Conservation (phyloP, 805 yeast species). For the Wickerhamomyces rabaulensis region DNA sequence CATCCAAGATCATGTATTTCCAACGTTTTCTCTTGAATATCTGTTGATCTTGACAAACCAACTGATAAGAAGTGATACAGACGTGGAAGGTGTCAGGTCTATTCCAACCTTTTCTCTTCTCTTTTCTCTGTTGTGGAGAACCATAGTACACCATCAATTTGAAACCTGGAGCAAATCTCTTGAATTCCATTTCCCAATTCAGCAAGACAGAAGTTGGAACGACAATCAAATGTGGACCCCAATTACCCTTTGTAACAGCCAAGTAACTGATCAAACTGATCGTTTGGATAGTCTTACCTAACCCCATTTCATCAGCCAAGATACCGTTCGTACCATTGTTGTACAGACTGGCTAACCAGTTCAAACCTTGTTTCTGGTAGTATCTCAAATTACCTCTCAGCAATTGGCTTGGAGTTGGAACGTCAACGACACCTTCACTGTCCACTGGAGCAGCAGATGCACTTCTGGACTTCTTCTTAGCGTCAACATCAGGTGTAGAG, state of each 20-base stretch:
- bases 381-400: constrained; percentile 80
- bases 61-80: constrained; percentile 93
- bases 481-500: constrained; percentile 30
- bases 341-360: constrained; percentile 94
- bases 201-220: constrained; percentile 97
- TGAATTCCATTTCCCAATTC: constrained; percentile 99
- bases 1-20: constrained; percentile 96
- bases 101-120: constrained; percentile 96
- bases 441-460: constrained; percentile 17
- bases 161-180: constrained; percentile 96
- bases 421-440: constrained; percentile 51
- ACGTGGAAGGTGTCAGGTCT: constrained; percentile 94
- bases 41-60: constrained; percentile 96
- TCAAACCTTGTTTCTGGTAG: constrained; percentile 93
- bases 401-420: constrained; percentile 64
- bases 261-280: constrained; percentile 79
- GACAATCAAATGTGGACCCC: constrained; percentile 98
- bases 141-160: constrained; percentile 95
- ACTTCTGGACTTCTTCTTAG: constrained; percentile 9
- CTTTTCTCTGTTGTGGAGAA: constrained; percentile 92
- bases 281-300: constrained; percentile 96
- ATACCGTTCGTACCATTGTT: constrained; percentile 94
- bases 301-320: constrained; percentile 98
- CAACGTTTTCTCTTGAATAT: constrained; percentile 88
- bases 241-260: constrained; percentile 87